Evolutionary conservation across 352 stramenopile species (phyloP).

Genomic region (Pythium scleroteichum): DNA sequence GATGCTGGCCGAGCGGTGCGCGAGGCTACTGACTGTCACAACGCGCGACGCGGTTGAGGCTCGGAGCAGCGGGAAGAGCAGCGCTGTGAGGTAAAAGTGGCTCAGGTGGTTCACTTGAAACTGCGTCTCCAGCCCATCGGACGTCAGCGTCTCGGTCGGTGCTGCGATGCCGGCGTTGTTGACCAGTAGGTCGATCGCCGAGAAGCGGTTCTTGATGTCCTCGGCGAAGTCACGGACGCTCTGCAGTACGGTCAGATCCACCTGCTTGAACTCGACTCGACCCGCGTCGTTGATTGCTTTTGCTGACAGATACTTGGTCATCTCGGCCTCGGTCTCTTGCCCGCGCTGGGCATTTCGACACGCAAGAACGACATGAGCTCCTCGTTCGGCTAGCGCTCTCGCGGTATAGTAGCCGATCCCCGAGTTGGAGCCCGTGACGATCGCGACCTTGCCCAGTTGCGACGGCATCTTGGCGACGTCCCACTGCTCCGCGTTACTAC

Average conservation of each 20-base stretch:
- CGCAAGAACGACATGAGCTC: not conserved
- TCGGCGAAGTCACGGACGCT: slow-evolving; percentile 44
- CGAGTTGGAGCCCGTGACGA: slow-evolving; percentile 63
- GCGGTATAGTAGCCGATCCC: slow-evolving; percentile 60
- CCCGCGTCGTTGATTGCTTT: not conserved
- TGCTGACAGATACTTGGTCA: not conserved
- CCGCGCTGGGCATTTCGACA: slow-evolving; percentile 29
- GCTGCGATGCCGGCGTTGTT: slow-evolving; percentile 65
- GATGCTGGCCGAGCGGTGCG: slow-evolving; percentile 13
- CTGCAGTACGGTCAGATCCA: slow-evolving; percentile 40
- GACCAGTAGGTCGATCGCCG: slow-evolving; percentile 56
- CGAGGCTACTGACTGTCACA: slow-evolving; percentile 40
- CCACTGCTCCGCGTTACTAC: not conserved
- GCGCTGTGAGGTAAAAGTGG: slow-evolving; percentile 57
- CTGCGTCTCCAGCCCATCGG: slow-evolving; percentile 50
- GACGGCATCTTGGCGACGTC: slow-evolving; percentile 7
- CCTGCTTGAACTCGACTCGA: slow-evolving; percentile 35
- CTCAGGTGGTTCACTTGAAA: slow-evolving; percentile 73
- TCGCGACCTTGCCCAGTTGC: slow-evolving; percentile 41
- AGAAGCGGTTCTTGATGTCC: slow-evolving; percentile 35
- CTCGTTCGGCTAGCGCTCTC: slow-evolving; percentile 30
- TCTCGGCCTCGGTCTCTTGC: not conserved
- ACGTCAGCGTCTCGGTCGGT: slow-evolving; percentile 30
- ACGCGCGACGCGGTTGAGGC: slow-evolving; percentile 27
- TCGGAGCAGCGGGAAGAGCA: slow-evolving; percentile 41